Evolutionary conservation across 768 basidiomycete species (phyloP).

Genomic region (Pleurotus citrinopileatus): DNA sequence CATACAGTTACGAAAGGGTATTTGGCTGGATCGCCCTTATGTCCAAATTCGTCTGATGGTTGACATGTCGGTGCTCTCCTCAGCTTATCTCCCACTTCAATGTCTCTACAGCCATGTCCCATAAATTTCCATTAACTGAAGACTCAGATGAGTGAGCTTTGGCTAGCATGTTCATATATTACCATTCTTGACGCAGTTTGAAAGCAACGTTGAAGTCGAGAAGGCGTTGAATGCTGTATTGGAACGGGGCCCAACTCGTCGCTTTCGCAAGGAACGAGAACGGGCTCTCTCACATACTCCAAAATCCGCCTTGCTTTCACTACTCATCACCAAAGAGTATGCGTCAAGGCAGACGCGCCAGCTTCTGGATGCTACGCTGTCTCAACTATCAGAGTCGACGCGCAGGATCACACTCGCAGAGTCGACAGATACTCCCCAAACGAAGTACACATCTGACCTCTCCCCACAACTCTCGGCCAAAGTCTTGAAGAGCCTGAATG

Average conservation of each 20-base stretch:
- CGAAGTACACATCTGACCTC: constrained; percentile 10
- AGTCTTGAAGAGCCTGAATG: constrained; percentile 26
- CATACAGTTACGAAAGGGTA: constrained; percentile 22
- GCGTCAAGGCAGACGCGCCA: constrained; percentile 33
- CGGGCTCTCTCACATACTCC: constrained; percentile 17
- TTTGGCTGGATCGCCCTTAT: neutral
- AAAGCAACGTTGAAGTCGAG: neutral
- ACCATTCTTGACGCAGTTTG: neutral
- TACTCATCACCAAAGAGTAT: constrained; percentile 30
- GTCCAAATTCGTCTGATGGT: constrained; percentile 8
- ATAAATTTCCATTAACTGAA: constrained; percentile 6
- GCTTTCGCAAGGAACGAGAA: constrained; percentile 19
- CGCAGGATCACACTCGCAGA: constrained; percentile 31
- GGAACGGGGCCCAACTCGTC: constrained; percentile 8
- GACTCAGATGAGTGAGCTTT: constrained; percentile 3
- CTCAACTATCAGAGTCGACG: constrained; percentile 31
- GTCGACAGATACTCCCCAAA: constrained; percentile 26
- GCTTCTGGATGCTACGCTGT: constrained; percentile 31
- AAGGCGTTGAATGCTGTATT: constrained; percentile 6
- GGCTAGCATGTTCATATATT: neutral
- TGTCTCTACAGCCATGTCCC: neutral
- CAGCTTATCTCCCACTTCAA: neutral
- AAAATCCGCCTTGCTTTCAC: constrained; percentile 25
- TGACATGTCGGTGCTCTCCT: neutral
- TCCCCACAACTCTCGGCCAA: constrained; percentile 25